phyloP scores from a whole-genome alignment of 805 yeast species.

The Candida chauliodis region DNA sequence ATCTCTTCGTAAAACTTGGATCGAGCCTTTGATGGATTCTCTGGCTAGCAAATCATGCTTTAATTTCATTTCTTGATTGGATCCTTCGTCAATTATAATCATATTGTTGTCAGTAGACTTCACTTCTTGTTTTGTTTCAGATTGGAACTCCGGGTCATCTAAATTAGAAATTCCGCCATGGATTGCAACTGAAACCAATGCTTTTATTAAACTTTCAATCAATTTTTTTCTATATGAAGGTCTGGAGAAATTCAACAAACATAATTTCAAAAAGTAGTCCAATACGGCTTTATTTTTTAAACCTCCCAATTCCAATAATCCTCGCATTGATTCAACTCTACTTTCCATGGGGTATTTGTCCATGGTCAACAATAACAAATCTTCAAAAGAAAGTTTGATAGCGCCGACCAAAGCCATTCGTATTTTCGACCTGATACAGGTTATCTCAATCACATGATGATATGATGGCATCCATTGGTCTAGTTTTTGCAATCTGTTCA shows the following conservation, averaged over 20 bases:
- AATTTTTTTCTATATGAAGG: slow-evolving; percentile 49
- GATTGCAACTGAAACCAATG: slow-evolving; percentile 66
- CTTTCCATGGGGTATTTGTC: slow-evolving; percentile 47
- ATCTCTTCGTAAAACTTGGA: slow-evolving; percentile 60
- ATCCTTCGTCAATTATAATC: slow-evolving; percentile 57
- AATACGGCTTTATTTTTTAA: slow-evolving; percentile 60
- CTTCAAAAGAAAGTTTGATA: slow-evolving; percentile 48
- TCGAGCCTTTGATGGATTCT: slow-evolving; percentile 59
- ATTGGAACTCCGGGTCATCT: slow-evolving; percentile 63
- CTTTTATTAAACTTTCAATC: slow-evolving; percentile 42
- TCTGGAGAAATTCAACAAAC: slow-evolving; percentile 52
- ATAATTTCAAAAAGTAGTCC: slow-evolving; percentile 55
- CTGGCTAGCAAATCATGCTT: slow-evolving; percentile 68
- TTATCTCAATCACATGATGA: slow-evolving; percentile 50
- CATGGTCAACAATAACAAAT: slow-evolving; percentile 51
- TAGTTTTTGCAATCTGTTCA: slow-evolving; percentile 70
- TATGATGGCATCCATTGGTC: slow-evolving; percentile 86
- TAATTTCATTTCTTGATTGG: slow-evolving; percentile 38
- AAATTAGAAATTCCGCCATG: slow-evolving; percentile 55
- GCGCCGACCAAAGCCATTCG: slow-evolving; percentile 55
- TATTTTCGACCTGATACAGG: slow-evolving; percentile 59
- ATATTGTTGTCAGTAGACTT: slow-evolving; percentile 29
- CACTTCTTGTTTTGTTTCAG: slow-evolving; percentile 25
- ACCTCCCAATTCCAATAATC: slow-evolving; percentile 73
- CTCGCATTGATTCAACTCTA: slow-evolving; percentile 65